These are phyloP conservation scores for Rubroboletus pulcherrimus DNA, from an alignment of 768 basidiomycete genomes.

Conservation along the genomic window DNA sequence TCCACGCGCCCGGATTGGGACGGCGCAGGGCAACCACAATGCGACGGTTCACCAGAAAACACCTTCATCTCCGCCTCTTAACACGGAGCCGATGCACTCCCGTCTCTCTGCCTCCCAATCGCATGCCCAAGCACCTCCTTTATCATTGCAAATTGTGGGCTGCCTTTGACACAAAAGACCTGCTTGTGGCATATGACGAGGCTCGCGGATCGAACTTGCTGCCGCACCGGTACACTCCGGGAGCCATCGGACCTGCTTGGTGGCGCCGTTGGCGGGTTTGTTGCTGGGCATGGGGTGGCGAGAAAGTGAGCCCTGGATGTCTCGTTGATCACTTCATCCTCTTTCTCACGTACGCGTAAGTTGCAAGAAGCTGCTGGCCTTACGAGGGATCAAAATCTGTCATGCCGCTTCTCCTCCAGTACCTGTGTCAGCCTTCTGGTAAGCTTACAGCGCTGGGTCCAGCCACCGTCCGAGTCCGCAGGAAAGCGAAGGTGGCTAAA, in stretches of 20 bases:
- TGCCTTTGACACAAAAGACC: background rate
- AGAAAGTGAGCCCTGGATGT: conserved; percentile 11
- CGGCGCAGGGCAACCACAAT: conserved; percentile 18
- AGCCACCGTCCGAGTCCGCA: conserved; percentile 25
- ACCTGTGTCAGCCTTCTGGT: conserved; percentile 21
- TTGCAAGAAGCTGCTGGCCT: conserved; percentile 8
- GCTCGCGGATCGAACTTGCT: conserved; percentile 22
- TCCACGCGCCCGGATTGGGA: conserved; percentile 16
- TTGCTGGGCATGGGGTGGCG: conserved; percentile 19
- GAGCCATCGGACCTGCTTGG: conserved; percentile 18
- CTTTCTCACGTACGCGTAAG: conserved; percentile 22
- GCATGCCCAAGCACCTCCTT: conserved; percentile 1
- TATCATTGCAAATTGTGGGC: conserved; percentile 23
- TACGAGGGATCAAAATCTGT: conserved; percentile 15
- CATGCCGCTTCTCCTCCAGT: conserved; percentile 24
- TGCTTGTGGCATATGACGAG: conserved; percentile 1
- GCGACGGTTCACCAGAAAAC: conserved; percentile 11
- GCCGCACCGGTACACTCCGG: conserved; percentile 3
- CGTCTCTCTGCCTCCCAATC: background rate
- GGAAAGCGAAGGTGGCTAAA: conserved; percentile 33
- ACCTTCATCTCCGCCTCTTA: conserved; percentile 26
- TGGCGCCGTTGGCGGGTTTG: conserved; percentile 14
- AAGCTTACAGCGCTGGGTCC: conserved; percentile 11
- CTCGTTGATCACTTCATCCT: conserved; percentile 15
- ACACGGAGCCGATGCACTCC: conserved; percentile 16